These are phyloP conservation scores for Batrachochytrium dendrobatidis DNA, from an alignment of 371 early-diverging fungal genomes.

Conservation along the genomic window DNA sequence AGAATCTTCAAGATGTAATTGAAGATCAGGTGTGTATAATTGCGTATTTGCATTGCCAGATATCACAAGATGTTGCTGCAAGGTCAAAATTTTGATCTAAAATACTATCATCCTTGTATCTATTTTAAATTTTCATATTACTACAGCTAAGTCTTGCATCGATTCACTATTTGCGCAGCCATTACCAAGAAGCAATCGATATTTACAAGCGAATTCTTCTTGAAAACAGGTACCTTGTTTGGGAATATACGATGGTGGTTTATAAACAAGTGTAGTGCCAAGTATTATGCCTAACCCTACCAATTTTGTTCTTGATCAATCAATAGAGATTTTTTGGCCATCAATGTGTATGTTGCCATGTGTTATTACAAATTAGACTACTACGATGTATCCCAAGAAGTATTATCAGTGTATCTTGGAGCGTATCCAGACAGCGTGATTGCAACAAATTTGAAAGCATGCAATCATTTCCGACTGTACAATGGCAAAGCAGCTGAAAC, in stretches of 20 bases:
- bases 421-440: constrained; percentile 44
- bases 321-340: constrained; percentile 41
- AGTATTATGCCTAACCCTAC: too few relatives aligned
- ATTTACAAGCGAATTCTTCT: constrained; percentile 48
- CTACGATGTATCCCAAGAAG: constrained; percentile 53
- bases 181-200: constrained; percentile 56
- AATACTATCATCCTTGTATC: background rate
- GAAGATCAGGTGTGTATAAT: constrained; percentile 43
- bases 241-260: too few relatives aligned
- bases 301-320: too few relatives aligned
- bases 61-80: too few relatives aligned
- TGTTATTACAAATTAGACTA: constrained; percentile 56
- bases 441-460: constrained; percentile 47
- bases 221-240: constrained; percentile 34
- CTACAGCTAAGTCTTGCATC: constrained; percentile 42
- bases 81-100: too few relatives aligned
- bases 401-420: constrained; percentile 43
- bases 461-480: constrained; percentile 49
- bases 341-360: constrained; percentile 53
- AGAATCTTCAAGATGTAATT: constrained; percentile 47
- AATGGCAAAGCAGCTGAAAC: constrained; percentile 49
- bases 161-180: constrained; percentile 51
- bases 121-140: too few relatives aligned
- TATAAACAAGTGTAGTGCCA: too few relatives aligned
- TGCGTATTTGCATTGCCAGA: background rate